phyloP scores from a whole-genome alignment of 2,329 filamentous ascomycete genomes.

The Penicillium brasilianum region DNA sequence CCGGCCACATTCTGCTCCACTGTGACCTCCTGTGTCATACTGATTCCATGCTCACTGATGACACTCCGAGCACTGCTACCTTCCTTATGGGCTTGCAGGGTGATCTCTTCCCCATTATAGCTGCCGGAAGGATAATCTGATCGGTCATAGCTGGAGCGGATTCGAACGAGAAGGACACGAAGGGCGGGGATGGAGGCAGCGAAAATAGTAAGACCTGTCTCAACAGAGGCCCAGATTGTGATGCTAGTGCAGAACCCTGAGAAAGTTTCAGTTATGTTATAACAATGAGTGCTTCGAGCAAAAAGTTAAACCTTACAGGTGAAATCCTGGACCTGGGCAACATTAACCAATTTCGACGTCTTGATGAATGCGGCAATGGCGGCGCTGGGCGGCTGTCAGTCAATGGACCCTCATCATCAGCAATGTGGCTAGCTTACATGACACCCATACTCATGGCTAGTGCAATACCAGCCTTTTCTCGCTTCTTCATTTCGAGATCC shows the following conservation, averaged over 20 bases:
- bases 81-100: constrained; percentile 1
- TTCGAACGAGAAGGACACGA: constrained; percentile 31
- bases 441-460: constrained; percentile 36
- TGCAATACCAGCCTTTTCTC: constrained; percentile 35
- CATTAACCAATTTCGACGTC: constrained; percentile 30
- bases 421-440: constrained; percentile 25
- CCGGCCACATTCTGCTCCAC: constrained; percentile 3
- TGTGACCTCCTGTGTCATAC: neutral
- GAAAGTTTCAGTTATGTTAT: neutral
- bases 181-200: constrained; percentile 36
- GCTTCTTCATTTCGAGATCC: constrained; percentile 34
- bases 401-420: neutral
- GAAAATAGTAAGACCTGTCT: constrained; percentile 37
- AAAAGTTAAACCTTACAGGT: constrained; percentile 17
- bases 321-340: constrained; percentile 29
- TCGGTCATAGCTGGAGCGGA: constrained; percentile 11
- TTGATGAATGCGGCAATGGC: constrained; percentile 32
- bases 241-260: constrained; percentile 17
- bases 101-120: constrained; percentile 1
- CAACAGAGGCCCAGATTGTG: constrained; percentile 35
- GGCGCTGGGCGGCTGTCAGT: constrained; percentile 21
- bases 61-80: neutral
- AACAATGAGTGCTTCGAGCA: neutral
- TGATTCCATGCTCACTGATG: neutral
- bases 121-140: neutral